These are phyloP conservation scores for Nicotiana sylvestris DNA, from an alignment of 257 asterid genomes.

Conservation along the genomic window DNA sequence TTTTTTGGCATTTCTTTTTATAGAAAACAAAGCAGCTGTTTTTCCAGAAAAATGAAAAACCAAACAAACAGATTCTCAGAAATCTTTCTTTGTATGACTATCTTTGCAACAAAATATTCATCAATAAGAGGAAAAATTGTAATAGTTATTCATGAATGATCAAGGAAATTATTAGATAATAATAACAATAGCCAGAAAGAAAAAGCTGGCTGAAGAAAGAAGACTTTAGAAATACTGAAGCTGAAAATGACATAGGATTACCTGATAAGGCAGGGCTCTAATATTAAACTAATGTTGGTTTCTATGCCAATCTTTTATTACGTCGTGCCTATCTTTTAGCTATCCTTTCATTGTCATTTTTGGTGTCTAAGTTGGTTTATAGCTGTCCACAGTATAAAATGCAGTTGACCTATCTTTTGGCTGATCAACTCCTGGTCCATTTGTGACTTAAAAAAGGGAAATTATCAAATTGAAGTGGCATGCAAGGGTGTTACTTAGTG, in stretches of 20 bases:
- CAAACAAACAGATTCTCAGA: not conserved
- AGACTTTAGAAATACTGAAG: not conserved
- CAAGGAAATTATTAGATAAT: not conserved
- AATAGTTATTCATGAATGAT: not conserved
- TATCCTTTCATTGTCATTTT: not conserved
- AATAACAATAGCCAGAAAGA: not conserved
- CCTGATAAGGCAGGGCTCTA: not conserved
- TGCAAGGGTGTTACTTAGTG: too few relatives aligned
- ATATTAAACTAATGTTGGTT: not conserved
- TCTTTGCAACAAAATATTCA: not conserved
- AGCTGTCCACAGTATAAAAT: not conserved
- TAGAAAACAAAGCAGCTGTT: not conserved
- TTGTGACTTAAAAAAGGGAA: too few relatives aligned
- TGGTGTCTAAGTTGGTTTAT: too few relatives aligned
- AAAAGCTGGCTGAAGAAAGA: not conserved
- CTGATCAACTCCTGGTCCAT: not conserved
- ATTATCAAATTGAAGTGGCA: too few relatives aligned
- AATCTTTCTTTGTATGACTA: not conserved
- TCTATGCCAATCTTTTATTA: not conserved
- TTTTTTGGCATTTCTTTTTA: not conserved
- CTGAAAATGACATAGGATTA: not conserved
- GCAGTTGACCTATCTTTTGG: not conserved
- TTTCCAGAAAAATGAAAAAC: not conserved
- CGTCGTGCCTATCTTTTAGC: not conserved
- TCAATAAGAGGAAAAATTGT: not conserved